Percentiles rank a stretch among this genome's conserved stretches.
Evolutionary conservation across 805 yeast species (phyloP).

Genomic region (Yamadazyma kitorensis): DNA sequence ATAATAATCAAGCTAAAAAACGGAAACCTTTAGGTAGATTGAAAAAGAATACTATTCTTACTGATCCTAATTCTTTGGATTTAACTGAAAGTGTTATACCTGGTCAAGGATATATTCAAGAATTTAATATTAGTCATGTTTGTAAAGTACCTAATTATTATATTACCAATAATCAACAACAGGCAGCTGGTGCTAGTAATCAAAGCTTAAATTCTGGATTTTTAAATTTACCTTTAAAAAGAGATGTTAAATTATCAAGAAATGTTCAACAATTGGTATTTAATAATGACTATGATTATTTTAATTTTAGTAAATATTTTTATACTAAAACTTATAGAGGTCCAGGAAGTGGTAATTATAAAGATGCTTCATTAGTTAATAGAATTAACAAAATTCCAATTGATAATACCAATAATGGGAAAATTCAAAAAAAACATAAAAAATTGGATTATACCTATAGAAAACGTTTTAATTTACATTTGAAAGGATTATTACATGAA

Average conservation of each 20-base stretch:
- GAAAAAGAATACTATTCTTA: conserved; percentile 27
- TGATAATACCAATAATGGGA: conserved; percentile 1
- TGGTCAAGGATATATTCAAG: conserved; percentile 44
- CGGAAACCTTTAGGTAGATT: conserved; percentile 29
- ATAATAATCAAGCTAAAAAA: conserved; percentile 11
- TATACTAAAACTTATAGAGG: conserved; percentile 42
- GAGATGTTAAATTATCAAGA: conserved; percentile 24
- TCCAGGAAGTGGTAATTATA: conserved; percentile 45
- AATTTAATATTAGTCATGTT: conserved; percentile 36
- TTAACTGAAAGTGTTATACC: conserved; percentile 39
- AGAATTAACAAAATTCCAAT: conserved; percentile 34
- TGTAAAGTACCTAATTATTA: conserved; percentile 44
- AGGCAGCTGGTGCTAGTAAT: background rate
- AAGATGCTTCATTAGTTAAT: conserved; percentile 41
- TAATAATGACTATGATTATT: conserved; percentile 34
- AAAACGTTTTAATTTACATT: conserved; percentile 19
- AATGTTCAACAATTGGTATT: conserved; percentile 34
- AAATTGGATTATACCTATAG: conserved; percentile 14
- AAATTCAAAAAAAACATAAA: conserved; percentile 17
- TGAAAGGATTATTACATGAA: conserved; percentile 40
- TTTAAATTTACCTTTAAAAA: conserved; percentile 10
- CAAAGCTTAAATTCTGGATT: conserved; percentile 4
- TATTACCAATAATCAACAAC: conserved; percentile 27
- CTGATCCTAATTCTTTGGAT: conserved; percentile 41
- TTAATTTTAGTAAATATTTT: conserved; percentile 35